These are phyloP conservation scores for Dactylella cylindrospora DNA, from an alignment of 2,329 filamentous ascomycete genomes.

Conservation along the genomic window DNA sequence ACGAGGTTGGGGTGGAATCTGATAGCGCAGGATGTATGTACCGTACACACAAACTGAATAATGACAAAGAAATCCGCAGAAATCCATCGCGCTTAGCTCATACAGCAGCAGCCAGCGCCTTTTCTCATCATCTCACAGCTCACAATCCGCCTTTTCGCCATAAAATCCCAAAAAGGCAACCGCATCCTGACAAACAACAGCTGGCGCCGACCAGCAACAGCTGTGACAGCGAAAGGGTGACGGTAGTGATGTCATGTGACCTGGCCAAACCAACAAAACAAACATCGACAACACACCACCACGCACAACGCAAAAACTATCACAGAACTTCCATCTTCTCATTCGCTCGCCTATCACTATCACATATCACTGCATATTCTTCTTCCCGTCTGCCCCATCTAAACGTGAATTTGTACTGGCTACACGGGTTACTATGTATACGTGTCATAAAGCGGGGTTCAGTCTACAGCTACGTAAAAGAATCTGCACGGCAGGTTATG, in stretches of 20 bases:
- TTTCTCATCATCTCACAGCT: no score
- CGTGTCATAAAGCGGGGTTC: conserved; percentile 29
- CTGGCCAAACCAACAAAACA: no score
- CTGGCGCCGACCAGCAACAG: conserved; percentile 1
- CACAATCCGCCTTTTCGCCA: no score
- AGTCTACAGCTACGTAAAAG: not conserved
- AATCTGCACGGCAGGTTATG: not conserved
- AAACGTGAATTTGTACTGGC: conserved; percentile 44
- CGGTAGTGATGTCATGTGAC: conserved; percentile 11
- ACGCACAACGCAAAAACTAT: conserved; percentile 33
- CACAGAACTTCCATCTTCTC: conserved; percentile 6
- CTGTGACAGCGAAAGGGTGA: no score
- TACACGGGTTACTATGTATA: conserved; percentile 19
- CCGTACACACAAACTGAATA: not conserved
- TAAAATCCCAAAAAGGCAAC: conserved; percentile 25
- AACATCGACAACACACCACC: conserved; percentile 42
- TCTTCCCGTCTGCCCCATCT: conserved; percentile 17
- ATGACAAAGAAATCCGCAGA: conserved; percentile 27
- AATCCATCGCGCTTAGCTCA: conserved; percentile 25
- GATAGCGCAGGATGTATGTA: conserved; percentile 4
- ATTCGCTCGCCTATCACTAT: conserved; percentile 45
- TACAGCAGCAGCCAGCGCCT: conserved; percentile 10
- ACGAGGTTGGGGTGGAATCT: not conserved
- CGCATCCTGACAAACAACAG: conserved; percentile 16
- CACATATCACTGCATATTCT: conserved; percentile 38